phyloP scores from a whole-genome alignment of 805 yeast species.

The Sugiyamaella qingdaonensis region DNA sequence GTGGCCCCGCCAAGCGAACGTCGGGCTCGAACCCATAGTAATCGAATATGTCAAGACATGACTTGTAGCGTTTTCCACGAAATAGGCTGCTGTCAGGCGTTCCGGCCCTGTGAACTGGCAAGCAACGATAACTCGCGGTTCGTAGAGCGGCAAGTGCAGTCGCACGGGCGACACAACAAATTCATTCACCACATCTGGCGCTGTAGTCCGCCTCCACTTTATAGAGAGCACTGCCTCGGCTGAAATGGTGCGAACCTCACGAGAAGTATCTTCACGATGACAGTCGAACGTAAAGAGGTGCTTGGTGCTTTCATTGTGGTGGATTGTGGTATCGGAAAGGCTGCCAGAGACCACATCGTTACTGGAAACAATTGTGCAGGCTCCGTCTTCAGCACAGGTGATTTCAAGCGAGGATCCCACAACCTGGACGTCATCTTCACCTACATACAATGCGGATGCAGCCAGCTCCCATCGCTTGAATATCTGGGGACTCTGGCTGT shows the following conservation, averaged over 20 bases:
- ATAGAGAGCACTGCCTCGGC: slow-evolving; percentile 29
- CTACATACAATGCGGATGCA: slow-evolving; percentile 27
- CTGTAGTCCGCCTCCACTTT: slow-evolving; percentile 30
- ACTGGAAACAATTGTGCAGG: slow-evolving; percentile 1
- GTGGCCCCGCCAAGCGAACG: slow-evolving; percentile 38
- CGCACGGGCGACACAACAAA: slow-evolving; percentile 41
- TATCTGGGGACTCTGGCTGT: slow-evolving; percentile 28
- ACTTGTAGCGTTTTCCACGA: slow-evolving; percentile 72
- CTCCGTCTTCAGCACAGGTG: slow-evolving; percentile 20
- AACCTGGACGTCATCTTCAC: slow-evolving; percentile 21
- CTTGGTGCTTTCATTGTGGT: slow-evolving; percentile 21
- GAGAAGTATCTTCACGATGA: slow-evolving; percentile 8
- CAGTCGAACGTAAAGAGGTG: slow-evolving; percentile 18
- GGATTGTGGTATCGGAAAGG: background rate
- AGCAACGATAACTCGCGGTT: slow-evolving; percentile 54
- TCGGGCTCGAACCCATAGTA: slow-evolving; percentile 38
- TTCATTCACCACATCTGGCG: slow-evolving; percentile 9
- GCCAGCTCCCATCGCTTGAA: slow-evolving; percentile 34
- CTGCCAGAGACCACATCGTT: slow-evolving; percentile 4
- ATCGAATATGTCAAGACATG: slow-evolving; percentile 61
- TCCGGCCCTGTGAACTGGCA: background rate
- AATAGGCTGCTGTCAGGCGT: slow-evolving; percentile 32
- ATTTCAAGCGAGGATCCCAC: slow-evolving; percentile 22
- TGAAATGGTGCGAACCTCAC: slow-evolving; percentile 22
- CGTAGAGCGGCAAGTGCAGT: slow-evolving; percentile 56